A percentile compares a stretch with the other conserved stretches of the same genome.
phyloP scores from a whole-genome alignment of 176 grass and related monocot species.

The Oryza rufipogon region DNA sequence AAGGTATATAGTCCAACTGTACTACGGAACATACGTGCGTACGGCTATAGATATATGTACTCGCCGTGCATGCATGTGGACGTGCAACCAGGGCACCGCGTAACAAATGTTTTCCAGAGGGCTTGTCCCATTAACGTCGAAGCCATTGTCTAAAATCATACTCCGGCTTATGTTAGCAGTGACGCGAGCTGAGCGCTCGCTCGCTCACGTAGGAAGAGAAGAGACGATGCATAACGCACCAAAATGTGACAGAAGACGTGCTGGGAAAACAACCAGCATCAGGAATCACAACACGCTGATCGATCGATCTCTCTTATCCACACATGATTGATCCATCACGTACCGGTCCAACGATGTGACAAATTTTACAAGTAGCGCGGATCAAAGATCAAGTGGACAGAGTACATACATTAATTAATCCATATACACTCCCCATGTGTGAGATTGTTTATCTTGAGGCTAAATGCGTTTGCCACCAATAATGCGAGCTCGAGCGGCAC shows the following conservation, averaged over 20 bases:
- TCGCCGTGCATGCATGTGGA: no score
- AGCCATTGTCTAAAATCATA: no score
- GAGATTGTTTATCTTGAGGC: background rate
- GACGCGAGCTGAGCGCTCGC: background rate
- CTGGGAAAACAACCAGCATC: background rate
- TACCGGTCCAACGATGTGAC: background rate
- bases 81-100: no score
- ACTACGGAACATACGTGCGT: no score
- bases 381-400: no score
- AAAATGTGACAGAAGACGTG: background rate
- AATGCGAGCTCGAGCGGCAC: background rate
- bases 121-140: no score
- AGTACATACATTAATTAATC: background rate
- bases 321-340: background rate
- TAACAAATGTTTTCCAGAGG: no score
- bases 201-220: background rate
- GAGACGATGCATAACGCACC: background rate
- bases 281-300: background rate
- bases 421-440: background rate
- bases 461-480: background rate
- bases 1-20: no score
- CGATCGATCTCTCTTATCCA: background rate
- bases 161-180: conserved; percentile 24
- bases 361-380: background rate
- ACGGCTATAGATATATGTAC: no score